phyloP scores from a whole-genome alignment of 129 eudicot species.

The Silybum marianum region DNA sequence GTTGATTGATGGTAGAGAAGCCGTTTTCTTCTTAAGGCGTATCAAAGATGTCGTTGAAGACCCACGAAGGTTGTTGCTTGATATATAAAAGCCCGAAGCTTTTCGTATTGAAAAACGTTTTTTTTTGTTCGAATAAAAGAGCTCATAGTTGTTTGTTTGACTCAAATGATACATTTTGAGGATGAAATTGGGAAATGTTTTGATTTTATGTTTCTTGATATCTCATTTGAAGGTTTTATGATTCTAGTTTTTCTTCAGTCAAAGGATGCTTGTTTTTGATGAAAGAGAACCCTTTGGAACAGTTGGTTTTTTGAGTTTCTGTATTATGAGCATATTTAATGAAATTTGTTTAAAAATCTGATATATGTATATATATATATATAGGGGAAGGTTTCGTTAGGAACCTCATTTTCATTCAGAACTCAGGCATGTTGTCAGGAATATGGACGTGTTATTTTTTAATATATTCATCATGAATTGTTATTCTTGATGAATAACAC shows the following conservation, averaged over 20 bases:
- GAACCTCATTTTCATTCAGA: no score
- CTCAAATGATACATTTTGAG: not conserved
- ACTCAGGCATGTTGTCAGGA: not conserved
- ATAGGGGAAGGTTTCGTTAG: no score
- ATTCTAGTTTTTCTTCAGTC: not conserved
- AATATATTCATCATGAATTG: no score
- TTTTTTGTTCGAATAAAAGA: not conserved
- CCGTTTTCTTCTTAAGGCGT: conserved; percentile 73
- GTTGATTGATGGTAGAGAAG: conserved; percentile 85
- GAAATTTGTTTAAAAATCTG: not conserved
- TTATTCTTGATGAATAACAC: no score
- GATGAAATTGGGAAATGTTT: not conserved
- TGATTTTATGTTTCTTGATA: not conserved
- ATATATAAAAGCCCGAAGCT: conserved; percentile 35
- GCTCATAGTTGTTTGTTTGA: not conserved
- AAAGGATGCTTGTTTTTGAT: not conserved
- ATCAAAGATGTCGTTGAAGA: conserved; percentile 75
- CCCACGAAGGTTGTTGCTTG: conserved; percentile 72
- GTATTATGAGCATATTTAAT: not conserved
- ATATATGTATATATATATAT: no score
- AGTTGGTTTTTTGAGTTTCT: not conserved
- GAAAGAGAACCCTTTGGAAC: not conserved
- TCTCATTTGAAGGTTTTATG: not conserved
- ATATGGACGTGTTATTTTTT: no score
- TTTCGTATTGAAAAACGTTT: not conserved